Evolutionary conservation across 129 eudicot species (phyloP), one percentile per base, ranked within the genome.

Genomic region (Dittrichia graveolens): DNA sequence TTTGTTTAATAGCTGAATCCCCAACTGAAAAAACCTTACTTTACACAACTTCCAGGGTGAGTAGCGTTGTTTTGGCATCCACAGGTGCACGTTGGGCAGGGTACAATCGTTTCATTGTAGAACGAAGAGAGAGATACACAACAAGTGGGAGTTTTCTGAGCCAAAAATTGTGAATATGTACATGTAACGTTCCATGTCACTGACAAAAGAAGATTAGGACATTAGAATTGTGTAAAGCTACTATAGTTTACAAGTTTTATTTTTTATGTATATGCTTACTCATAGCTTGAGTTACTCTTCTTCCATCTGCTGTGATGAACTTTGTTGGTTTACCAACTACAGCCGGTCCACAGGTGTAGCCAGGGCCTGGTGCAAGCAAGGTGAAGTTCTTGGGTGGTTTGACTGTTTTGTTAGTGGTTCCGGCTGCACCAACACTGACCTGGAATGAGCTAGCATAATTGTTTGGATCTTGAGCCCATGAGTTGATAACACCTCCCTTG

Each of bases 161-260:
- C 96, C 63, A 92, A 80, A 78, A 92, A 92, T 70, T 93, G 98
- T 5, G 98, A 93, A 71, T 93, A 93, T 50, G 92, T 90, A 79
- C 98, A 90, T 15, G 95, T 94, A 43, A 90, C 87, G 57, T 94
- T 90, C 96, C 98, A 94, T 3, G 98, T 94, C 98, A 94, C 98
- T 94, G 93, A 42, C 71, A 80, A 16, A 65, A 46, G 19, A 74
- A 35, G 31, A 59, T 34, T 45, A 68, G 16, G 48, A 45, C 19
- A 68, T 75, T 60, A 75, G 71, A 65, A 42, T 72, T 24, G 18
- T 37, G 3, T 3, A 43, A 65, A 34, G 59, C 41, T 72, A 3
- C 1, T 34, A 31, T 61, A 50, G 39, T 53, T 18, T 49, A 62
- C 39, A 15, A 15, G 41, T 35, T 69, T 61, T 6, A 15, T 34